Conservation (phyloP, 2,329 filamentous ascomycete genomes). For the Talaromyces albobiverticillius region DNA sequence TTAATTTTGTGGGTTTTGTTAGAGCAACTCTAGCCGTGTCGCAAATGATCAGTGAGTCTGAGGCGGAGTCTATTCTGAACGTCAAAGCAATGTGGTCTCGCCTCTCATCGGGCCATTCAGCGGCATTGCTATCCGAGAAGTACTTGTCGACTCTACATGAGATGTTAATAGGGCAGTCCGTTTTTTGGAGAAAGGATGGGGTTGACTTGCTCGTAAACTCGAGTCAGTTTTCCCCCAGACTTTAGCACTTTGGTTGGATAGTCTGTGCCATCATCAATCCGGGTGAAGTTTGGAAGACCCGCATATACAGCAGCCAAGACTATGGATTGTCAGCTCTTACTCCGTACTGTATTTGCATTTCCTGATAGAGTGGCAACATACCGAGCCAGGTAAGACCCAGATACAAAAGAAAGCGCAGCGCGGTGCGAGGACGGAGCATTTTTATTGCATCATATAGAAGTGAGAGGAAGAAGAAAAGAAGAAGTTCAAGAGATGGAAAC, state of each 20-base stretch:
- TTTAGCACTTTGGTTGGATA: slow-evolving; percentile 6
- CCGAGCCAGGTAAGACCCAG: slow-evolving; percentile 1
- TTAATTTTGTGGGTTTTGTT: neutral
- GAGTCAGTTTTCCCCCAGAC: slow-evolving; percentile 8
- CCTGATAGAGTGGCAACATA: neutral
- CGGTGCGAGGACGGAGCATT: slow-evolving; percentile 7
- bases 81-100: slow-evolving; percentile 1
- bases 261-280: slow-evolving; percentile 6
- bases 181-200: neutral
- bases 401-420: slow-evolving; percentile 1
- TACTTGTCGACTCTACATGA: neutral
- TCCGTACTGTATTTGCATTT: neutral
- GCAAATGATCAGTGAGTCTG: slow-evolving; percentile 6
- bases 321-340: neutral
- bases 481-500: too few relatives aligned
- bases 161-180: neutral
- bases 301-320: slow-evolving; percentile 2
- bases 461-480: too few relatives aligned
- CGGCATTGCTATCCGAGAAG: neutral
- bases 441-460: too few relatives aligned
- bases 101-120: neutral
- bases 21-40: neutral
- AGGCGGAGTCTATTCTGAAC: neutral
- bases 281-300: slow-evolving; percentile 7
- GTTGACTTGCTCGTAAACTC: slow-evolving; percentile 5